phyloP scores from a whole-genome alignment of 176 grass and related monocot genomes.

The Chrysopogon serrulatus region DNA sequence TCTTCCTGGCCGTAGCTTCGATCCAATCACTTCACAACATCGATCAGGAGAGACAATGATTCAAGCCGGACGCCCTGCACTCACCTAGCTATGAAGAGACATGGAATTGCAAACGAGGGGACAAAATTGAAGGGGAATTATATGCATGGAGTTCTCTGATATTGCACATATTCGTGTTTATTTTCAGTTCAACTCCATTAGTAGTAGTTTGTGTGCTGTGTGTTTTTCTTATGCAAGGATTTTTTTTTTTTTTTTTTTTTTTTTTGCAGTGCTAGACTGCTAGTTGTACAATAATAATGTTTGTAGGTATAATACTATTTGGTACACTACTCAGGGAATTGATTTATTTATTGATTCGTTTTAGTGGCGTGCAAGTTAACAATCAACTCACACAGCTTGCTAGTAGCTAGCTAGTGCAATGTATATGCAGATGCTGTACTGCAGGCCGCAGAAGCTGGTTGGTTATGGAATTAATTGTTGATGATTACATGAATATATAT shows the following conservation, averaged over 20 bases:
- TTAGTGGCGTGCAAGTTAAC: conserved; percentile 23
- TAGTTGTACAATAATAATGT: conserved; percentile 26
- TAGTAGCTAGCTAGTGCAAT: neutral
- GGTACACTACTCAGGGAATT: conserved; percentile 5
- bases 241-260: conserved; percentile 14
- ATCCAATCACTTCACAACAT: neutral
- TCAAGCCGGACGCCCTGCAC: neutral
- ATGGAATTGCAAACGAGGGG: neutral
- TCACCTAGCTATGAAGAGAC: neutral
- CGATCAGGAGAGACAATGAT: neutral
- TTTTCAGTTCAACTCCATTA: neutral
- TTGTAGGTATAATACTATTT: neutral
- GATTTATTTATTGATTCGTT: conserved; percentile 18
- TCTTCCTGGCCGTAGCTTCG: neutral
- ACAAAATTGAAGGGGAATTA: neutral
- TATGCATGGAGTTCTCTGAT: neutral
- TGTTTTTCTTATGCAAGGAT: neutral
- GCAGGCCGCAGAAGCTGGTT: neutral
- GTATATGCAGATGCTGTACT: neutral
- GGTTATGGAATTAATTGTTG: conserved; percentile 1
- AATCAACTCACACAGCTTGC: neutral
- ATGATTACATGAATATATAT: neutral
- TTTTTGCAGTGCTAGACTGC: no score
- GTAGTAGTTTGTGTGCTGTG: neutral
- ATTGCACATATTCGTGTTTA: neutral